Evolutionary conservation across 2,329 filamentous ascomycete genomes (phyloP).

Genomic region (Exserohilum rostratum): DNA sequence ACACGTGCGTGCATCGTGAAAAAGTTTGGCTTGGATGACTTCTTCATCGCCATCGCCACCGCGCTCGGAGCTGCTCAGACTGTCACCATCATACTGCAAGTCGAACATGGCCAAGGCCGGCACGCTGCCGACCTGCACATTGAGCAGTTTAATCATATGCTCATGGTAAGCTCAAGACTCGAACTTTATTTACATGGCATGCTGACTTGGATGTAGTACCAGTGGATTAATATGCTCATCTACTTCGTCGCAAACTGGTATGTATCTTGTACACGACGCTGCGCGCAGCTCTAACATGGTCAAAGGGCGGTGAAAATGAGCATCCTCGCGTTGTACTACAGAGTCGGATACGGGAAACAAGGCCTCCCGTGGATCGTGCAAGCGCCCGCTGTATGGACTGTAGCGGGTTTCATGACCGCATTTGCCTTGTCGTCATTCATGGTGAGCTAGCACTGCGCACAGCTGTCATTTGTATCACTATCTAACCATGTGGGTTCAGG

Average conservation of each 20-base stretch:
- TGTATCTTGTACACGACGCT: neutral
- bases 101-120: conserved; percentile 31
- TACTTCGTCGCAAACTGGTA: conserved; percentile 39
- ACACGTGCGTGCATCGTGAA: conserved; percentile 34
- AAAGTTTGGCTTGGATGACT: conserved; percentile 34
- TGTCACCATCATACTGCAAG: conserved; percentile 31
- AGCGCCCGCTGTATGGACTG: conserved; percentile 26
- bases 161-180: conserved; percentile 21
- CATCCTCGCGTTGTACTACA: conserved; percentile 36
- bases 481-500: conserved; percentile 7
- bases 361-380: conserved; percentile 34
- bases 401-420: conserved; percentile 27
- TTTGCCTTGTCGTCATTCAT: conserved; percentile 29
- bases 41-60: conserved; percentile 35
- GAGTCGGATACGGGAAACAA: conserved; percentile 32
- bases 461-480: neutral
- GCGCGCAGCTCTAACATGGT: neutral
- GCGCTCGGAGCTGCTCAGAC: conserved; percentile 34
- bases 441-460: conserved; percentile 12
- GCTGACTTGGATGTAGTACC: conserved; percentile 25
- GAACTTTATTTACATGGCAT: too few relatives aligned
- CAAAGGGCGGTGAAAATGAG: conserved; percentile 40
- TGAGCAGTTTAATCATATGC: conserved; percentile 27
- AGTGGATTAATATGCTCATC: conserved; percentile 35
- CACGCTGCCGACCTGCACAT: conserved; percentile 26